These are phyloP conservation scores for Boletus speciosus DNA, from an alignment of 768 basidiomycete genomes.

Conservation along the genomic window DNA sequence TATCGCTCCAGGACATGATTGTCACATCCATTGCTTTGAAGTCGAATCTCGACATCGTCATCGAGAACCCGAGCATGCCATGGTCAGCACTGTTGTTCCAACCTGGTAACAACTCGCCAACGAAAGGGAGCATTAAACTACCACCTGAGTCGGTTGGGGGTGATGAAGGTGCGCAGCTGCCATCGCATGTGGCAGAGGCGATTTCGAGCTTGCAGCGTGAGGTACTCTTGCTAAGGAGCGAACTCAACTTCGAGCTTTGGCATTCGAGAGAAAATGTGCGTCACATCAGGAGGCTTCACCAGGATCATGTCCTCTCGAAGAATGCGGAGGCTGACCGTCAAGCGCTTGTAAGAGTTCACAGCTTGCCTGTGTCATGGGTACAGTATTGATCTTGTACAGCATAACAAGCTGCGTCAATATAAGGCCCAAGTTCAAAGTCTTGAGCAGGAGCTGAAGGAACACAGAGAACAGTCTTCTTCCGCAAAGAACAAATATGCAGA, in stretches of 20 bases:
- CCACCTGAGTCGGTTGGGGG: slow-evolving; percentile 16
- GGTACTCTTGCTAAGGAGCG: slow-evolving; percentile 68
- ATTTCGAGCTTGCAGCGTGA: slow-evolving; percentile 74
- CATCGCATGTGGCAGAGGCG: slow-evolving; percentile 55
- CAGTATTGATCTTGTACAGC: slow-evolving; percentile 41
- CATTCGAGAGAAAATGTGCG: slow-evolving; percentile 74
- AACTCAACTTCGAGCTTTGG: slow-evolving; percentile 86
- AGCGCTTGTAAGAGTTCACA: slow-evolving; percentile 54
- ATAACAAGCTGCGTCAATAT: slow-evolving; percentile 79
- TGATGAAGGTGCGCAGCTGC: slow-evolving; percentile 27
- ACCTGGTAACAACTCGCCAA: slow-evolving; percentile 27
- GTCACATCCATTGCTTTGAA: slow-evolving; percentile 69
- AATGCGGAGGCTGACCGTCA: slow-evolving; percentile 81
- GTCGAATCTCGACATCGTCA: slow-evolving; percentile 62
- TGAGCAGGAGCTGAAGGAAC: slow-evolving; percentile 66
- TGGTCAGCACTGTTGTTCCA: slow-evolving; percentile 52
- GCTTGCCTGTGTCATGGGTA: not conserved
- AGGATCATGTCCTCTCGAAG: slow-evolving; percentile 66
- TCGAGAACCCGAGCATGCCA: slow-evolving; percentile 45
- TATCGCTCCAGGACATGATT: slow-evolving; percentile 77
- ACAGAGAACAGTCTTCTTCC: slow-evolving; percentile 67
- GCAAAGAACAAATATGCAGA: slow-evolving; percentile 78
- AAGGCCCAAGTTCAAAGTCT: slow-evolving; percentile 63
- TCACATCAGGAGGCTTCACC: slow-evolving; percentile 77
- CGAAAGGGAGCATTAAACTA: slow-evolving; percentile 15